Base-by-base conservation (phyloP, 2,329 filamentous ascomycete species). In the Sporothrix humicola region DNA sequence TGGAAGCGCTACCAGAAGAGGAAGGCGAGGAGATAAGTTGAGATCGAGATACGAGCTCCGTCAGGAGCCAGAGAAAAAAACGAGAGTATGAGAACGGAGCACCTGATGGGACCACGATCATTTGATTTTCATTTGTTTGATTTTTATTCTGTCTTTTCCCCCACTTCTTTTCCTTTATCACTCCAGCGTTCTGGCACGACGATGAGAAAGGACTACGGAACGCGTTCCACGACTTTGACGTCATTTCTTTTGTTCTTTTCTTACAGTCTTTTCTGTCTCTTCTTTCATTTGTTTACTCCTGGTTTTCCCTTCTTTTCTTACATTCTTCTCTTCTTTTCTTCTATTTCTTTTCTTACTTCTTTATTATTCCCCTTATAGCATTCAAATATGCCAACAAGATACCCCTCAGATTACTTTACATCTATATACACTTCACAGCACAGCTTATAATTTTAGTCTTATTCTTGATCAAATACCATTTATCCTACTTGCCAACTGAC, bases 1-100 rank as follows among this genome's bases (percentile, higher is more conserved):
- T 98, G 93, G 89, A 97, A 93, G 84, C 82, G 84, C 69, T 87
- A 88, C 76, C 83, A 86, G 76, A 82, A 81, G 78, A 52, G 61
- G 20, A 73, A 46, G 42, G 70, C 58, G 26, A 66, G 72, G 13
- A 12, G 23, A 15, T 52, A 79, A 77, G 50, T 46, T 17, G 48
- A 31, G 37, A 61, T 42, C n/a, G 42, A 46, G 23, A 17, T 5
- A 66, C 46, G 59, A 65, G 50, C 15, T 10, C n/a, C 48, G 37
- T 10, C n/a, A 23, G 17, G 63, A 52, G 17, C 13, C 20, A 59
- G 20, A 17, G 23, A 46, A 37, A 54, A 58, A 15, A 10, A 17
- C 6, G 17, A 13, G 61, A 3, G 46, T n/a, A 48, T 8, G 44
- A 20, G 20, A 37, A 26, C 46, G 58, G 52, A 42, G 31, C 31